These are phyloP conservation scores for Rutstroemia sp. DNA, from an alignment of 2,329 filamentous ascomycete genomes.

Conservation along the genomic window DNA sequence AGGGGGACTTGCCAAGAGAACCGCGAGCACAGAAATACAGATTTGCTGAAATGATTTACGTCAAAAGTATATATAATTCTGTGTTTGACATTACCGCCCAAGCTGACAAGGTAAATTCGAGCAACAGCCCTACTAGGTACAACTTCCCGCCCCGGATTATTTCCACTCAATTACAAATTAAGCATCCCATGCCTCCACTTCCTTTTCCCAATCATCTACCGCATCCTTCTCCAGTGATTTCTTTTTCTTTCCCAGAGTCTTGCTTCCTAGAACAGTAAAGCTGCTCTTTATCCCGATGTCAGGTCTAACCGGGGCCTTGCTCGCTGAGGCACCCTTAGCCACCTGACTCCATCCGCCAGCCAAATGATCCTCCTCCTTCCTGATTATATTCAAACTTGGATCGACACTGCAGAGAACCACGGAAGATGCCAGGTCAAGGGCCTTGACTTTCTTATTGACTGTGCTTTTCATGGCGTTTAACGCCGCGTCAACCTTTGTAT, in stretches of 20 bases:
- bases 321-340: slow-evolving; percentile 31
- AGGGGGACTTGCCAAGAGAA: too few species aligned
- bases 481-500: slow-evolving; percentile 32
- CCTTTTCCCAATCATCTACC: slow-evolving; percentile 61
- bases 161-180: neutral
- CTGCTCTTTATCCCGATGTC: slow-evolving; percentile 23
- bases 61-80: too few species aligned
- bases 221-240: slow-evolving; percentile 31
- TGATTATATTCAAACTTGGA: slow-evolving; percentile 38
- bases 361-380: slow-evolving; percentile 37
- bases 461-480: slow-evolving; percentile 43
- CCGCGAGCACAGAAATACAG: too few species aligned
- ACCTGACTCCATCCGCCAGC: slow-evolving; percentile 55
- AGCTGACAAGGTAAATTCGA: neutral
- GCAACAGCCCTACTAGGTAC: neutral
- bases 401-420: slow-evolving; percentile 47
- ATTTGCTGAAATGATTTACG: too few species aligned
- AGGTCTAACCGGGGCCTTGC: slow-evolving; percentile 10
- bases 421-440: slow-evolving; percentile 38
- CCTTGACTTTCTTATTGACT: slow-evolving; percentile 37
- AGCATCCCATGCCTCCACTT: slow-evolving; percentile 41
- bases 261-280: slow-evolving; percentile 50
- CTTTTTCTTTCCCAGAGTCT: slow-evolving; percentile 33
- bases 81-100: too few species aligned
- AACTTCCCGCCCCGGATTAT: neutral